Conservation (phyloP, 2,329 filamentous ascomycete species). For the Exserohilum rostratum region DNA sequence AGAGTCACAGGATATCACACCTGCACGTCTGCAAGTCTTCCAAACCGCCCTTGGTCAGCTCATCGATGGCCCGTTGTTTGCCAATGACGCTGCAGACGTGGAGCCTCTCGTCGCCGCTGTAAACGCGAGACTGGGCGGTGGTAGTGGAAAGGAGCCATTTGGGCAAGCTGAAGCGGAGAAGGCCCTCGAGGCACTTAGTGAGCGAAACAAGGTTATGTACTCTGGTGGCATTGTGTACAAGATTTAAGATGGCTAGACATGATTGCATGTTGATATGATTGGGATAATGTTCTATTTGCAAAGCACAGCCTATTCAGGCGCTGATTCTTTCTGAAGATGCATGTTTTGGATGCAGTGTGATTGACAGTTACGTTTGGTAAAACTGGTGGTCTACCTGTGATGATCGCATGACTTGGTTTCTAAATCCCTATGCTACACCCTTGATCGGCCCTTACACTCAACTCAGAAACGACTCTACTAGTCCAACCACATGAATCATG, state of each 20-base stretch:
- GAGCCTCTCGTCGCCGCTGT: constrained; percentile 77
- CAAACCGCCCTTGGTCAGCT: constrained; percentile 81
- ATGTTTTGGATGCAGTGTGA: background rate
- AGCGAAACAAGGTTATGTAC: constrained; percentile 85
- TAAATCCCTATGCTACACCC: no score
- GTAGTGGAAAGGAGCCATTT: constrained; percentile 66
- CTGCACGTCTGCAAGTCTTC: constrained; percentile 74
- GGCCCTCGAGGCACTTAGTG: constrained; percentile 80
- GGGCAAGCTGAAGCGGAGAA: constrained; percentile 72
- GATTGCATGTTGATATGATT: background rate
- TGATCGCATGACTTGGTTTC: no score
- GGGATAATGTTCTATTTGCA: background rate
- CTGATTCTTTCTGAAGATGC: background rate
- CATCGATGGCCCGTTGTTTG: constrained; percentile 81
- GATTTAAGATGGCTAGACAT: constrained; percentile 35
- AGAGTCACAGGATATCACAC: constrained; percentile 59
- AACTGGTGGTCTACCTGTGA: no score
- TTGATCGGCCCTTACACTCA: no score
- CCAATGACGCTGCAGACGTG: constrained; percentile 80
- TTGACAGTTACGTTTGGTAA: no score
- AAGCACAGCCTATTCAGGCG: background rate
- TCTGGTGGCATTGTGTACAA: constrained; percentile 58
- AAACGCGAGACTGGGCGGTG: constrained; percentile 71
- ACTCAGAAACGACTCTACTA: no score
- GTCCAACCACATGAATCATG: no score